Base-by-base conservation (phyloP, 768 basidiomycete species). In the Leccinum boreale region DNA sequence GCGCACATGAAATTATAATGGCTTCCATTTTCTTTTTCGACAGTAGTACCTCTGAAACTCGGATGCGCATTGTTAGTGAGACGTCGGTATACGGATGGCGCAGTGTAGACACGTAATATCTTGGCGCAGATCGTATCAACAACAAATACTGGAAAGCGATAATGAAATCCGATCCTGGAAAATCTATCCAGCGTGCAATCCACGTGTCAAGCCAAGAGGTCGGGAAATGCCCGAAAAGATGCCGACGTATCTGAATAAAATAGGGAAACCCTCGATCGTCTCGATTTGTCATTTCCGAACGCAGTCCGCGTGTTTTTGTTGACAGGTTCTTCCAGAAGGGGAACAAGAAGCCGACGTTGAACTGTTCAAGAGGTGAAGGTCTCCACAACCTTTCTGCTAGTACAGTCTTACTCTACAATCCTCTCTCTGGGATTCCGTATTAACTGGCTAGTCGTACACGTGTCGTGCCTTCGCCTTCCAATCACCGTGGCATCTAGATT, bases 231-330 rank as follows among this genome's bases (percentile, higher is more conserved):
- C 42, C 19, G 10, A 44, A n/a, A 42, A n/a, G 14, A n/a, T 39
- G 3, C 9, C n/a, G 39, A 7, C 42, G 9, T 42, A 3, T 39
- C n/a, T 42, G 39, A 10, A 44, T 44, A 19, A 44, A 42, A n/a
- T 62, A 95, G 92, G 58, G 58, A 98, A 98, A 75, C 92, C 97
- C 67, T 85, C 98, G 61, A 95, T 99, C 61, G 91, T 94, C 31
- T 86, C 92, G 0, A 97, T 99, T 75, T 98, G 49, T 95, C 96
- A 0, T 76, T 98, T 19, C 91, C 96, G 0, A 98, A 94, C 94
- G 3, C 85, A 86, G 49, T 79, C 83, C 26, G 72, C 77, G 53
- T 59, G 60, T 65, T 24, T 44, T 50, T 58, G 51, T 67, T 97
- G 96, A 73, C 85, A 89, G 73, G 92, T 90, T 65, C 81, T 92